Conservation (phyloP, 2,329 filamentous ascomycete genomes). For the Coleophoma crateriformis region DNA sequence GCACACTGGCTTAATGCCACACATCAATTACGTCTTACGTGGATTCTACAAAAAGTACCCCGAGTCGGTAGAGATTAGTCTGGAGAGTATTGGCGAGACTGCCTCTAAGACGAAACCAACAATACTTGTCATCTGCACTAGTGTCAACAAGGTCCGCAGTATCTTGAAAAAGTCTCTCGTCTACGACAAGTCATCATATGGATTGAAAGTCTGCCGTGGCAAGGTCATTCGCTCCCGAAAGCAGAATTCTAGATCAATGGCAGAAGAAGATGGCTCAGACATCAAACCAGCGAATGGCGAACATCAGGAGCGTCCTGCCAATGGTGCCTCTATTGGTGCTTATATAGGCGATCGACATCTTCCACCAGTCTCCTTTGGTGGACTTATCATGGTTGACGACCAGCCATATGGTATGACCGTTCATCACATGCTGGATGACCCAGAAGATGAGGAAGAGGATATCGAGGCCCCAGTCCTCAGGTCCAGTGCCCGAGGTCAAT, state of each 20-base stretch:
- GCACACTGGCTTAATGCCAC: constrained; percentile 66
- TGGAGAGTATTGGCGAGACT: constrained; percentile 68
- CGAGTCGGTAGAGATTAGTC: constrained; percentile 73
- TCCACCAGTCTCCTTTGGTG: constrained; percentile 86
- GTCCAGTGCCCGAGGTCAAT: constrained; percentile 15
- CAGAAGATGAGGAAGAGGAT: constrained; percentile 41
- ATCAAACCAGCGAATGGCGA: constrained; percentile 59
- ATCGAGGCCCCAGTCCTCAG: constrained; percentile 23
- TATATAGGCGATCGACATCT: constrained; percentile 82
- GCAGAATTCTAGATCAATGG: constrained; percentile 34
- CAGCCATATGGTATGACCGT: constrained; percentile 91
- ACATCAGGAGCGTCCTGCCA: constrained; percentile 73
- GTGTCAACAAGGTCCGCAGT: constrained; percentile 65
- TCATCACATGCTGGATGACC: constrained; percentile 88
- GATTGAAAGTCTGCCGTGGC: constrained; percentile 67
- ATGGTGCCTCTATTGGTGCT: constrained; percentile 89
- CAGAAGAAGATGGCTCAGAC: constrained; percentile 29
- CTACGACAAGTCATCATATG: constrained; percentile 60
- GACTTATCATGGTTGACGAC: constrained; percentile 78
- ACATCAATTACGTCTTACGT: constrained; percentile 65
- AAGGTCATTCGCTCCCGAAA: constrained; percentile 58
- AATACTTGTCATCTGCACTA: constrained; percentile 72
- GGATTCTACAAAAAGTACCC: constrained; percentile 67
- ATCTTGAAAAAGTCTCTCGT: constrained; percentile 66
- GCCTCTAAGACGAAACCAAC: constrained; percentile 63